Evolutionary conservation across 208 protist genomes (phyloP).

Genomic region (Borovskyia barvae): DNA sequence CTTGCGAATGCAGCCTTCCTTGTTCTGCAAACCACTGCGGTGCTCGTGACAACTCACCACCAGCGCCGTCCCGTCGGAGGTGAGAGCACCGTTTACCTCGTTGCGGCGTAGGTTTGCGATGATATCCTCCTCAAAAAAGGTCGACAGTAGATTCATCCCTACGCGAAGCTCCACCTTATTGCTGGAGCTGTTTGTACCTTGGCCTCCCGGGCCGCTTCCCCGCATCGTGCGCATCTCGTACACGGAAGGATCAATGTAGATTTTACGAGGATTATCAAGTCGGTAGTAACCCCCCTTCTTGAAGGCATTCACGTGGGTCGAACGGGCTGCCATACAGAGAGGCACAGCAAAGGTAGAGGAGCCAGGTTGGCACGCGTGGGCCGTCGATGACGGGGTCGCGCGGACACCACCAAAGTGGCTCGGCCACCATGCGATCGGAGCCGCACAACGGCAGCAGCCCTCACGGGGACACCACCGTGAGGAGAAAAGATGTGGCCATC

Average conservation of each 20-base stretch:
- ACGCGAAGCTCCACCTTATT: conserved; percentile 85
- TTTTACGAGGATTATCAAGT: conserved; percentile 35
- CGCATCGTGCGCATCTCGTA: conserved; percentile 63
- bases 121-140: conserved; percentile 58
- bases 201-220: conserved; percentile 79
- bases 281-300: conserved; percentile 62
- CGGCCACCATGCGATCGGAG: background rate
- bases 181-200: conserved; percentile 83
- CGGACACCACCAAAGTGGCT: background rate
- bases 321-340: conserved; percentile 3
- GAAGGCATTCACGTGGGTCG: conserved; percentile 61
- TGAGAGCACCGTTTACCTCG: conserved; percentile 40
- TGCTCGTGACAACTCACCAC: conserved; percentile 72
- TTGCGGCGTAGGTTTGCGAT: conserved; percentile 35
- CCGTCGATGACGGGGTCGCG: too few species aligned
- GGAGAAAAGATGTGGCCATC: background rate
- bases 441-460: background rate
- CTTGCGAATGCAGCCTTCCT: conserved; percentile 58
- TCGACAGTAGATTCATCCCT: conserved; percentile 40
- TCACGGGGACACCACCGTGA: background rate
- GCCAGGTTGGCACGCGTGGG: too few species aligned
- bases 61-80: conserved; percentile 46
- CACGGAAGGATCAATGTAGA: conserved; percentile 38
- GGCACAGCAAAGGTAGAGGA: too few species aligned
- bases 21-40: conserved; percentile 78